Evolutionary conservation across 2,329 filamentous ascomycete species (phyloP), one percentile per base, ranked within the genome.

Genomic region (Colletotrichum sidae): DNA sequence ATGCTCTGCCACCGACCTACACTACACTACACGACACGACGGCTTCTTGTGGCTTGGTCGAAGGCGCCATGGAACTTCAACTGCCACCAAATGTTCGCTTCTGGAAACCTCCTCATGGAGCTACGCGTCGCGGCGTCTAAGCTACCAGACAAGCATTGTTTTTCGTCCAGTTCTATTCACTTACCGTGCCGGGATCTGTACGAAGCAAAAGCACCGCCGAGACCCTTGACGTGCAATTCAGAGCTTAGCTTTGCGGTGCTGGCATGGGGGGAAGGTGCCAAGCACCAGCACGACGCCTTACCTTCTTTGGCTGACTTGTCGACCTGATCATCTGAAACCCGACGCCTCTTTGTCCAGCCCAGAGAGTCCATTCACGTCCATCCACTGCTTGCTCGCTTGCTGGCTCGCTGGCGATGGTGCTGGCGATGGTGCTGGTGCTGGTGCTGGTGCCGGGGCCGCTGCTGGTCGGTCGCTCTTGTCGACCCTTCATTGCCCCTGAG

Each of bases 271-370:
- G 44, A 39, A 51, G 33, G 52, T 38, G 33, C 55, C 38, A 50
- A 33, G 13, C 51, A 55, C 37, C 35, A 46, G 35, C 17, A 55
- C 44, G 34, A 50, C 46, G 55, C 53, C 45, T 62, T 44, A 41
- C 53, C 59, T 8, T 51, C 59, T 62, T 56, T 51, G 53, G 59
- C 37, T 57, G 59, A 55, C 53, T 54, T 61, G 41, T 56, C 61
- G 38, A 52, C 42, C 56, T 51, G 39, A 53, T 34, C 61, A 60
- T 60, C 47, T 50, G 47, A 67, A 65, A 60, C 52, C 42, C 50
- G 60, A 41, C 56, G 49, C 56, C 41, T 53, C 55, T 59, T 67
- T 60, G 45, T 60, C 51, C 49, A 35, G 60, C 45, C 47, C 41
- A 13, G 25, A 33, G 11, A 12, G 25, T 37, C 42, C 35, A 11